A percentile compares a stretch with the other conserved stretches of the same genome.
phyloP scores from a whole-genome alignment of 257 asterid species.

The Salvia miltiorrhiza region DNA sequence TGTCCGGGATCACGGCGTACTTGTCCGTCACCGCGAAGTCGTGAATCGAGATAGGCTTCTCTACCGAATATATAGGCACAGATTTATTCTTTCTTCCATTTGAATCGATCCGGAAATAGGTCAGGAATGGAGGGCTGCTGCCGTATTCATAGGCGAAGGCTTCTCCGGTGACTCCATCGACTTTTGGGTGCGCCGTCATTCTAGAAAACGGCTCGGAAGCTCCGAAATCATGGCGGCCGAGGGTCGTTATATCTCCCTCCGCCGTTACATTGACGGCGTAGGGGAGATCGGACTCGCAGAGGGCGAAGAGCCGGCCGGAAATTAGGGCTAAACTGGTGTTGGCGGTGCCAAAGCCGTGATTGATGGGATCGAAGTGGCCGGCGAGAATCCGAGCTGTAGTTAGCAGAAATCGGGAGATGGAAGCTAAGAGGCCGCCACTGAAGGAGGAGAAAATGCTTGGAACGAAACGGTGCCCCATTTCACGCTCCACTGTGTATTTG shows the following conservation, averaged over 20 bases:
- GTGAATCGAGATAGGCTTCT: constrained; percentile 32
- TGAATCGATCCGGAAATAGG: constrained; percentile 33
- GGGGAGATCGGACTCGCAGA: constrained; percentile 55
- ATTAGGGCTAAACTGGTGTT: constrained; percentile 48
- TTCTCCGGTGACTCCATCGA: constrained; percentile 36
- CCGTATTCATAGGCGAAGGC: constrained; percentile 40
- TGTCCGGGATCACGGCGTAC: constrained; percentile 38
- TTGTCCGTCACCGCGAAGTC: constrained; percentile 53
- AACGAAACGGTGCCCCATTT: constrained; percentile 26
- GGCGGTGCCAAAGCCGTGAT: constrained; percentile 42
- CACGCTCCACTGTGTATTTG: constrained; percentile 29
- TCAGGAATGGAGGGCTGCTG: constrained; percentile 39
- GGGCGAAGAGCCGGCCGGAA: constrained; percentile 42
- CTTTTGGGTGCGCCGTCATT: constrained; percentile 66
- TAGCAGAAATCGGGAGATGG: constrained; percentile 21
- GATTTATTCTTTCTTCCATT: constrained; percentile 30
- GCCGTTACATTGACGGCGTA: constrained; percentile 30
- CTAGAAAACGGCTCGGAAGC: constrained; percentile 11
- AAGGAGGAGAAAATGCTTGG: constrained; percentile 44
- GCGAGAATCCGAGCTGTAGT: constrained; percentile 20
- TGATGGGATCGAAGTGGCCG: constrained; percentile 27
- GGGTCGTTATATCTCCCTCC: constrained; percentile 46
- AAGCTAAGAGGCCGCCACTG: constrained; percentile 30
- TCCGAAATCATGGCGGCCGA: constrained; percentile 37
- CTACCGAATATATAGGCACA: constrained; percentile 40